A percentile compares a stretch with the other conserved stretches of the same genome.
Evolutionary conservation across 768 basidiomycete species (phyloP).

Genomic region (Mycena rebaudengoi): DNA sequence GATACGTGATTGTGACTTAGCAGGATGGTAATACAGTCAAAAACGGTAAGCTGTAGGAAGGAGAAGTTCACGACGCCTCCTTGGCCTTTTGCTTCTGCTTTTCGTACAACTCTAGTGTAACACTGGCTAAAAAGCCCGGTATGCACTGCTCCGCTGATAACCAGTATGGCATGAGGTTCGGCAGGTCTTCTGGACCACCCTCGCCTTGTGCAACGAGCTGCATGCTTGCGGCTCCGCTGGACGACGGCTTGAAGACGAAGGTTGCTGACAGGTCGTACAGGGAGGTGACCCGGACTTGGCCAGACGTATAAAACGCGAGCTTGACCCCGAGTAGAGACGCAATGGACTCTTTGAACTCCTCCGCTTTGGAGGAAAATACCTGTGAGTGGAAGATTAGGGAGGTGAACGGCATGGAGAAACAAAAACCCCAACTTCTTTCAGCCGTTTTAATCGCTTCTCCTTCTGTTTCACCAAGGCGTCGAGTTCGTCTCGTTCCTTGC

Average conservation of each 20-base stretch:
- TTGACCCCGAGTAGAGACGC: constrained; percentile 91
- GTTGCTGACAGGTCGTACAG: constrained; percentile 87
- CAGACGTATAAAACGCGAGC: constrained; percentile 90
- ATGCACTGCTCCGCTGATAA: constrained; percentile 86
- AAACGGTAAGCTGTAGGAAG: too few relatives aligned
- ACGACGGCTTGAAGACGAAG: constrained; percentile 83
- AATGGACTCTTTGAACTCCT: constrained; percentile 92
- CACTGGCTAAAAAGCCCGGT: constrained; percentile 88
- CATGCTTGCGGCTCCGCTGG: constrained; percentile 60
- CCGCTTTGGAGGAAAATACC: constrained; percentile 86
- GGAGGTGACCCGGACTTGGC: constrained; percentile 90
- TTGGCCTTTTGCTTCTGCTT: constrained; percentile 58
- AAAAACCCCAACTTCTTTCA: constrained; percentile 70
- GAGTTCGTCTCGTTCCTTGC: constrained; percentile 74
- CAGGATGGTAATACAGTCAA: too few relatives aligned
- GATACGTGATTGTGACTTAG: too few relatives aligned
- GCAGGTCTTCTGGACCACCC: constrained; percentile 77
- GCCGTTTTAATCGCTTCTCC: constrained; percentile 79
- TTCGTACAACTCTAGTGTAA: constrained; percentile 90
- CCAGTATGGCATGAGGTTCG: constrained; percentile 85
- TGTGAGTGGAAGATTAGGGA: constrained; percentile 37
- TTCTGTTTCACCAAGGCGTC: constrained; percentile 74
- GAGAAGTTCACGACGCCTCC: background rate
- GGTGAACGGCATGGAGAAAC: background rate
- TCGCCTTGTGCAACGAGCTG: constrained; percentile 79